Conservation (phyloP, 176 grass and related monocot species). For the Tuctoria greenei region DNA sequence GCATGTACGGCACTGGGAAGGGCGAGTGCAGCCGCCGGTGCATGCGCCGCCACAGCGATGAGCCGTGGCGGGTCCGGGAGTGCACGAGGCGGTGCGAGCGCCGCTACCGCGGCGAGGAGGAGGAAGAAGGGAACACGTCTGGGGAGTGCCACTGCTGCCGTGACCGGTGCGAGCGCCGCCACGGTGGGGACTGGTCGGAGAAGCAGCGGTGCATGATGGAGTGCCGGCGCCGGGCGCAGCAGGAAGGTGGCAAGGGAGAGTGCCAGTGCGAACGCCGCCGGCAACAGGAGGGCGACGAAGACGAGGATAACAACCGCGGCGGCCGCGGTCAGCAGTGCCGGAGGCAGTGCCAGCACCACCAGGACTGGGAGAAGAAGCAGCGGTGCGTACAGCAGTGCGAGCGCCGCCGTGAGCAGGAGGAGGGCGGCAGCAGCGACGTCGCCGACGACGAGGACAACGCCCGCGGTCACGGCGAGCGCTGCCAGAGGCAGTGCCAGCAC, state of each 20-base stretch:
- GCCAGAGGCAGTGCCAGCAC: neutral
- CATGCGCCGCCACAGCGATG: neutral
- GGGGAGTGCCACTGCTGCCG: neutral
- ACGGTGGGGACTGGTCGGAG: neutral
- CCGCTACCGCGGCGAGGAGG: neutral
- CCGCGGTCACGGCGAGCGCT: neutral
- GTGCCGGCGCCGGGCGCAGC: neutral
- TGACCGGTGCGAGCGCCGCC: constrained; percentile 13
- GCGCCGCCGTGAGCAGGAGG: neutral
- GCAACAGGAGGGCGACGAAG: neutral
- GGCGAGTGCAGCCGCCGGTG: neutral
- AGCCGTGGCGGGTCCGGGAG: neutral
- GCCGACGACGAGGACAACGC: neutral
- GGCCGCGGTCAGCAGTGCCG: neutral
- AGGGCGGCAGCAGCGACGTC: neutral
- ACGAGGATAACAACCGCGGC: neutral
- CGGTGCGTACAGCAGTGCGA: neutral
- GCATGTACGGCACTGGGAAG: neutral
- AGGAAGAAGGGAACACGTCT: neutral
- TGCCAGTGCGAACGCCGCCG: neutral
- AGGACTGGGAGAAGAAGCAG: neutral
- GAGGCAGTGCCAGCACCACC: constrained; percentile 1
- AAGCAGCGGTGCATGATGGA: constrained; percentile 25
- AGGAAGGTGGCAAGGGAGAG: no score
- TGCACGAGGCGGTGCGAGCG: neutral